A percentile compares a stretch with the other conserved stretches of the same genome.
Evolutionary conservation across 225 moss, liverwort and hornwort genomes (phyloP).

Genomic region (Takakia lepidozioides): DNA sequence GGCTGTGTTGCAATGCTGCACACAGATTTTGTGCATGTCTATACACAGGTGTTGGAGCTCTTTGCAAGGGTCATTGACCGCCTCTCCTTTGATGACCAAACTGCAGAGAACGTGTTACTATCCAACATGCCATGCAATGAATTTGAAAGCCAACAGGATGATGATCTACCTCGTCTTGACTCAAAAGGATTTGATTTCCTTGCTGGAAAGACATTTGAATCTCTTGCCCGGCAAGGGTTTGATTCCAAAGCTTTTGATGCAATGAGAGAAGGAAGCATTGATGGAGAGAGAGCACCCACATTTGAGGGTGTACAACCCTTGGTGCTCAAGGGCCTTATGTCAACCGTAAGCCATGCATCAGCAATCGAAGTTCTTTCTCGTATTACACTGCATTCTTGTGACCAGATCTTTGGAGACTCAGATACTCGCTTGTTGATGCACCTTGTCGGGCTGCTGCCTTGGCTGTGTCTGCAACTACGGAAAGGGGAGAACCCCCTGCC

Average conservation of each 20-base stretch:
- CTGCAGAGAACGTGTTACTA: slow-evolving; percentile 94
- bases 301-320: slow-evolving; percentile 98
- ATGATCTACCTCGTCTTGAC: slow-evolving; percentile 72
- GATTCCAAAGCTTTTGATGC: slow-evolving; percentile 13
- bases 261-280: slow-evolving; percentile 58
- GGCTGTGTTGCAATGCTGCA: slow-evolving; percentile 99
- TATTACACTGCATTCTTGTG: slow-evolving; percentile 94
- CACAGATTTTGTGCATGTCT: slow-evolving; percentile 99
- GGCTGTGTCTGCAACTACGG: slow-evolving; percentile 92
- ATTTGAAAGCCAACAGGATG: slow-evolving; percentile 50
- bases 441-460: slow-evolving; percentile 90
- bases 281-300: slow-evolving; percentile 66
- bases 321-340: slow-evolving; percentile 96
- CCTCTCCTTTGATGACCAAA: slow-evolving; percentile 96
- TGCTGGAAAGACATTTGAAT: slow-evolving; percentile 50
- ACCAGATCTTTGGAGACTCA: slow-evolving; percentile 96
- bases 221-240: slow-evolving; percentile 41
- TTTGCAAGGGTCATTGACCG: slow-evolving; percentile 95
- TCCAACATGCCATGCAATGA: slow-evolving; percentile 98
- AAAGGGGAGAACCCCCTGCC: slow-evolving; percentile 53
- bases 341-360: slow-evolving; percentile 98
- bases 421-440: slow-evolving; percentile 97
- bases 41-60: slow-evolving; percentile 96
- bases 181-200: slow-evolving; percentile 81
- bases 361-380: slow-evolving; percentile 98